These are phyloP conservation scores for Diplodia seriata DNA, from an alignment of 2,329 filamentous ascomycete species.

Conservation along the genomic window DNA sequence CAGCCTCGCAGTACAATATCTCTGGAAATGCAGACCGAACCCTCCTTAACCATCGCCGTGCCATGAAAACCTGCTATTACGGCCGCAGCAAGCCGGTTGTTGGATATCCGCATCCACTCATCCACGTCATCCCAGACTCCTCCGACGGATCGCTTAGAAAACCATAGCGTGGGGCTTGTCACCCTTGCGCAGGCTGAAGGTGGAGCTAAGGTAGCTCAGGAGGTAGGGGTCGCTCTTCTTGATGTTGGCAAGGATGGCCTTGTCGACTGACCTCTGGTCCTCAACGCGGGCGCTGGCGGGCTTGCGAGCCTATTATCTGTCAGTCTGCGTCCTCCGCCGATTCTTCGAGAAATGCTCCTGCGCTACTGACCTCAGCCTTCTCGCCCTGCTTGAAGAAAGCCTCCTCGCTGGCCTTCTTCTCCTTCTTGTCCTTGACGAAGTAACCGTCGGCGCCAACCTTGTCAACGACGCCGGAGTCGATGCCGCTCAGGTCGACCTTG, in stretches of 20 bases:
- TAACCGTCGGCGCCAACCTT: constrained; percentile 86
- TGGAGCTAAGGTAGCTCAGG: constrained; percentile 89
- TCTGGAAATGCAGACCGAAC: constrained; percentile 50
- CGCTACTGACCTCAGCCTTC: constrained; percentile 84
- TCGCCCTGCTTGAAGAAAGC: constrained; percentile 99
- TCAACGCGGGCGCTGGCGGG: constrained; percentile 87
- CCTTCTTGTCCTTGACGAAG: constrained; percentile 94
- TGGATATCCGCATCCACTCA: constrained; percentile 47
- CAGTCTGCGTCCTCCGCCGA: constrained; percentile 35
- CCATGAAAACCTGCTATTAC: constrained; percentile 47
- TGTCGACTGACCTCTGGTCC: constrained; percentile 99
- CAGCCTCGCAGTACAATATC: constrained; percentile 50
- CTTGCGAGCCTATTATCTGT: constrained; percentile 82
- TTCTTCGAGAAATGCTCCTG: not conserved
- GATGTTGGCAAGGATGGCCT: constrained; percentile 91
- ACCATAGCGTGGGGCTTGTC: constrained; percentile 99
- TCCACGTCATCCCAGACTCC: constrained; percentile 31
- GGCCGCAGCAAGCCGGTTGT: constrained; percentile 49
- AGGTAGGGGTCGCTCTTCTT: constrained; percentile 94
- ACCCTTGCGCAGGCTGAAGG: constrained; percentile 98
- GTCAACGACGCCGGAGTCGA: constrained; percentile 74
- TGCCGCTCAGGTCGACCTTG: constrained; percentile 81
- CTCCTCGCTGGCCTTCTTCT: constrained; percentile 96
- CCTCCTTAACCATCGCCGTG: constrained; percentile 47
- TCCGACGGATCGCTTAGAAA: constrained; percentile 69